These are phyloP conservation scores for Aspergillus fumigatiaffinis DNA, from an alignment of 2,329 filamentous ascomycete species.

Conservation along the genomic window DNA sequence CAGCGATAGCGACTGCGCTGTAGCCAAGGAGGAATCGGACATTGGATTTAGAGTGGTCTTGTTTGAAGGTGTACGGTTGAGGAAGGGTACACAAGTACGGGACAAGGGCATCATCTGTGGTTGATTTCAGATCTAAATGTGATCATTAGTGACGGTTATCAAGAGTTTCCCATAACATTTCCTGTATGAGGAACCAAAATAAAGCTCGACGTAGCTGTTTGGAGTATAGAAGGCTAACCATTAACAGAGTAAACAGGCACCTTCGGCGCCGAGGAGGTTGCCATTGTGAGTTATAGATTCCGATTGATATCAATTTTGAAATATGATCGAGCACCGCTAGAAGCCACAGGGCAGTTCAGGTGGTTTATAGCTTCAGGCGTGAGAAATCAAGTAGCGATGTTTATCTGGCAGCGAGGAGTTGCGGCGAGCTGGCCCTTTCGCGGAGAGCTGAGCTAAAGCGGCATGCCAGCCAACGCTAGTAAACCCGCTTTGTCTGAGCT, in stretches of 20 bases:
- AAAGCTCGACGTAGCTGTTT: background rate
- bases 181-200: constrained; percentile 1
- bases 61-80: constrained; percentile 60
- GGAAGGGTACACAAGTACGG: constrained; percentile 89
- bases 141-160: constrained; percentile 5
- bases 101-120: constrained; percentile 87
- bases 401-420: constrained; percentile 16
- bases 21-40: constrained; percentile 82
- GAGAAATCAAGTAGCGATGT: background rate
- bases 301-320: background rate
- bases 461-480: constrained; percentile 13
- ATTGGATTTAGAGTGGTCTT: constrained; percentile 76
- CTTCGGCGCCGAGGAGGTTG: constrained; percentile 31
- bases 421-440: constrained; percentile 36
- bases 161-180: background rate
- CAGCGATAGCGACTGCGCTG: constrained; percentile 72
- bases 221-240: constrained; percentile 29
- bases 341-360: background rate
- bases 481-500: constrained; percentile 6
- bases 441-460: constrained; percentile 21
- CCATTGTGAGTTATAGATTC: constrained; percentile 12
- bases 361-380: background rate
- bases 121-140: constrained; percentile 82
- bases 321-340: background rate
- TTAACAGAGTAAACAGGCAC: constrained; percentile 44